Percentiles rank a stretch among this genome's conserved stretches.
phyloP scores from a whole-genome alignment of 2,329 filamentous ascomycete genomes.

The Pseudogymnoascus sp. region DNA sequence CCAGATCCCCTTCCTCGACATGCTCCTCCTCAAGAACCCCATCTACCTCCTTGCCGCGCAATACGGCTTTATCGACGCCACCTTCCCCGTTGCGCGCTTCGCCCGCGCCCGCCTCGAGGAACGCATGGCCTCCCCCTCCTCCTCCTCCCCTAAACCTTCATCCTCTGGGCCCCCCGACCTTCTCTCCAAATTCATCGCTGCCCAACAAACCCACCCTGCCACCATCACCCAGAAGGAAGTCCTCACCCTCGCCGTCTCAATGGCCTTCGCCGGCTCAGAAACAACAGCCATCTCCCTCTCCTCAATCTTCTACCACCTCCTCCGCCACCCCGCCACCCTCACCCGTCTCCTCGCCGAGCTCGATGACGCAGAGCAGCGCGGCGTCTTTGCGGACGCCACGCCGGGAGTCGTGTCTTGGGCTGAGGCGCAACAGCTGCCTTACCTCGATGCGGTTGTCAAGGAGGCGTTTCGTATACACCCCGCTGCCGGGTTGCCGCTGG shows the following conservation, averaged over 20 bases:
- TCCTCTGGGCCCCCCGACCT: conserved; percentile 39
- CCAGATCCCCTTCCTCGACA: conserved; percentile 65
- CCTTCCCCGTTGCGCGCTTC: conserved; percentile 66
- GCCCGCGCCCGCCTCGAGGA: conserved; percentile 59
- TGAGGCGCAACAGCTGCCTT: conserved; percentile 61
- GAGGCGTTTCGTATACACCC: conserved; percentile 72
- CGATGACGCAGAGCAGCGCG: conserved; percentile 46
- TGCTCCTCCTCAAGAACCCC: conserved; percentile 65
- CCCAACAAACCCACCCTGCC: conserved; percentile 55
- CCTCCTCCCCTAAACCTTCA: not conserved
- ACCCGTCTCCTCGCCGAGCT: conserved; percentile 51
- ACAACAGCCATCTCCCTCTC: conserved; percentile 69
- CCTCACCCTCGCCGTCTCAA: conserved; percentile 61
- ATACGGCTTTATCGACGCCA: conserved; percentile 57
- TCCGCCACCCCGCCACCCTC: conserved; percentile 52
- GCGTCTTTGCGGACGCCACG: conserved; percentile 41
- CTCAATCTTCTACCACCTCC: conserved; percentile 64
- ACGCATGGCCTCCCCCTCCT: conserved; percentile 28
- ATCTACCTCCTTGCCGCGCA: conserved; percentile 59
- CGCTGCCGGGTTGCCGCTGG: conserved; percentile 61
- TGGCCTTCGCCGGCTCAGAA: conserved; percentile 68
- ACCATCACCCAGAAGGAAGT: conserved; percentile 65
- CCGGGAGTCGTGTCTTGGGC: conserved; percentile 59
- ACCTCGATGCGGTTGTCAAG: conserved; percentile 70
- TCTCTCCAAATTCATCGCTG: conserved; percentile 63